Percentiles rank a stretch among this genome's conserved stretches.
phyloP scores from a whole-genome alignment of 345 rosid genomes.

The Hibiscus syriacus region DNA sequence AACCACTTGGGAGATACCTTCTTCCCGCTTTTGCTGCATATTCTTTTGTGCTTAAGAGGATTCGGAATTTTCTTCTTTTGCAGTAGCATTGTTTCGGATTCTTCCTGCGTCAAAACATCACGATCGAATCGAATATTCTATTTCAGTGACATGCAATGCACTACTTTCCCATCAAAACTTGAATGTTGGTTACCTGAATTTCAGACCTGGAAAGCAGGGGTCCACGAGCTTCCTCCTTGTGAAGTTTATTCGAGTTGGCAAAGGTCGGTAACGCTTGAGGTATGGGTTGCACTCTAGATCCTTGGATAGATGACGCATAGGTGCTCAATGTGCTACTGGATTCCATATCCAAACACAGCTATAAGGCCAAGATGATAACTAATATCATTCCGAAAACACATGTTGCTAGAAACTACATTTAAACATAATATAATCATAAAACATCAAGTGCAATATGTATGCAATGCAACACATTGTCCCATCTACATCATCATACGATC shows the following conservation, averaged over 20 bases:
- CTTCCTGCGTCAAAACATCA: not conserved
- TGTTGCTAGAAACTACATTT: too few species aligned
- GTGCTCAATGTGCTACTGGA: constrained; percentile 35
- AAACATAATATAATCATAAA: too few species aligned
- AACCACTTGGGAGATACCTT: constrained; percentile 27
- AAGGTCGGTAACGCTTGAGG: constrained; percentile 35
- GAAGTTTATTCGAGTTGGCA: constrained; percentile 20
- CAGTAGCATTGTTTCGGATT: too few species aligned
- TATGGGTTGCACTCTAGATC: constrained; percentile 32
- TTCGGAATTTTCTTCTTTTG: constrained; percentile 10
- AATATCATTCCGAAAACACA: too few species aligned
- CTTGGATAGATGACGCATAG: constrained; percentile 34
- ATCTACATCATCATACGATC: too few species aligned
- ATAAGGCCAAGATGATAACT: too few species aligned
- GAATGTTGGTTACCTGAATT: constrained; percentile 24
- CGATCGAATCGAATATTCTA: not conserved
- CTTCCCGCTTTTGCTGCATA: constrained; percentile 21
- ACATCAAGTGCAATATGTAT: too few species aligned
- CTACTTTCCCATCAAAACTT: not conserved
- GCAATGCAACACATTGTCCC: too few species aligned
- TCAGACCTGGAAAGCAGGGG: constrained; percentile 12
- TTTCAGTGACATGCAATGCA: not conserved
- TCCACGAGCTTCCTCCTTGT: constrained; percentile 18
- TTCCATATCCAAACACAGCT: constrained; percentile 71
- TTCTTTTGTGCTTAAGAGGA: constrained; percentile 7